phyloP scores from a whole-genome alignment of 805 yeast genomes.

The Candida ulmi region DNA sequence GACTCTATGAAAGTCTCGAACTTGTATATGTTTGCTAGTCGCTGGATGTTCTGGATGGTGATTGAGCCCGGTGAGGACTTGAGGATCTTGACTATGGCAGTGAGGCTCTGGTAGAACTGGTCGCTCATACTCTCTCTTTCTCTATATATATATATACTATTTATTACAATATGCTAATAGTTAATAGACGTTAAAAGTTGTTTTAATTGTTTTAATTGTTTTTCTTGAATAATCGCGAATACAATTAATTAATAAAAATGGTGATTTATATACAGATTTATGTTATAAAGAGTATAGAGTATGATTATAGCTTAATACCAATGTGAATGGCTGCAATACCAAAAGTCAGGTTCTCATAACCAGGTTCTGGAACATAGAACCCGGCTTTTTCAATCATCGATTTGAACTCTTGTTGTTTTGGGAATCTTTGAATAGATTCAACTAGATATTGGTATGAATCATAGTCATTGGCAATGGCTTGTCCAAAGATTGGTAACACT shows the following conservation, averaged over 20 bases:
- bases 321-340: slow-evolving; percentile 96
- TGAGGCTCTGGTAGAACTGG: slow-evolving; percentile 16
- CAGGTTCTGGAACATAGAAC: slow-evolving; percentile 81
- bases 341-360: slow-evolving; percentile 89
- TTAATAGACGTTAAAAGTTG: too few species aligned
- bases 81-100: slow-evolving; percentile 14
- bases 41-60: slow-evolving; percentile 20
- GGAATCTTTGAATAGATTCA: slow-evolving; percentile 89
- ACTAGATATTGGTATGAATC: slow-evolving; percentile 95
- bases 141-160: too few species aligned
- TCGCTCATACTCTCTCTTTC: slow-evolving; percentile 18
- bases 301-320: slow-evolving; percentile 70
- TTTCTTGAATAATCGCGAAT: too few species aligned
- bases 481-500: slow-evolving; percentile 89
- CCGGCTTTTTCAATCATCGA: slow-evolving; percentile 93
- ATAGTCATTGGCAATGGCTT: slow-evolving; percentile 89
- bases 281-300: neutral
- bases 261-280: neutral
- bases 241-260: too few species aligned
- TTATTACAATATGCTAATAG: too few species aligned
- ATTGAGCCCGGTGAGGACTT: slow-evolving; percentile 17
- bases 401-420: slow-evolving; percentile 86
- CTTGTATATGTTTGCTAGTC: slow-evolving; percentile 22
- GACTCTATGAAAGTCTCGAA: slow-evolving; percentile 22
- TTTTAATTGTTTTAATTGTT: too few species aligned